Evolutionary conservation across 768 basidiomycete species (phyloP).

Genomic region (Lactifluus pinguis): DNA sequence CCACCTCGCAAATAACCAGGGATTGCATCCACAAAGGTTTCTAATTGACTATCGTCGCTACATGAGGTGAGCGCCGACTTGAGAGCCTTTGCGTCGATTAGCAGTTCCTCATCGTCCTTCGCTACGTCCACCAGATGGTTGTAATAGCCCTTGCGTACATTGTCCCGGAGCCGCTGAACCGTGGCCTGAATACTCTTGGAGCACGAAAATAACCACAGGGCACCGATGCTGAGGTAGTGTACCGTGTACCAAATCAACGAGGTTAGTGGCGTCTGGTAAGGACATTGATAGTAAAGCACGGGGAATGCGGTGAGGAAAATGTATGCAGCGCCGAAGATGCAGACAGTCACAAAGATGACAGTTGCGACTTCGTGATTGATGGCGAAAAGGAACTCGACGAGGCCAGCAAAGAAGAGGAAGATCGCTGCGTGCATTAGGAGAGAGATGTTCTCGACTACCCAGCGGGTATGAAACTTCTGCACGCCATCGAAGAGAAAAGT

Average conservation of each 20-base stretch:
- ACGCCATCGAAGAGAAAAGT: neutral
- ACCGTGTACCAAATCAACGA: neutral
- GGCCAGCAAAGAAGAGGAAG: slow-evolving; percentile 1
- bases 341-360: neutral
- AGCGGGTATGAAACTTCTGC: neutral
- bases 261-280: neutral
- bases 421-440: neutral
- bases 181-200: neutral
- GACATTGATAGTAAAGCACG: neutral
- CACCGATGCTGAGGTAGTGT: neutral
- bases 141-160: neutral
- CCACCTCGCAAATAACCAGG: neutral
- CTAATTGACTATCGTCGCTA: neutral
- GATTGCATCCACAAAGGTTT: neutral
- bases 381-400: neutral
- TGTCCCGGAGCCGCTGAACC: neutral
- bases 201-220: neutral
- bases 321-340: neutral
- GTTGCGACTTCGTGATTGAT: neutral
- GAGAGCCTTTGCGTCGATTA: neutral
- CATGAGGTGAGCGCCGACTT: neutral
- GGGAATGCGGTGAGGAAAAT: neutral
- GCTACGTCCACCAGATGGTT: neutral
- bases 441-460: neutral
- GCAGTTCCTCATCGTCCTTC: neutral